Evolutionary conservation across 2,329 filamentous ascomycete species (phyloP), one percentile per base, ranked within the genome.

Genomic region (Nemania bipapillata): DNA sequence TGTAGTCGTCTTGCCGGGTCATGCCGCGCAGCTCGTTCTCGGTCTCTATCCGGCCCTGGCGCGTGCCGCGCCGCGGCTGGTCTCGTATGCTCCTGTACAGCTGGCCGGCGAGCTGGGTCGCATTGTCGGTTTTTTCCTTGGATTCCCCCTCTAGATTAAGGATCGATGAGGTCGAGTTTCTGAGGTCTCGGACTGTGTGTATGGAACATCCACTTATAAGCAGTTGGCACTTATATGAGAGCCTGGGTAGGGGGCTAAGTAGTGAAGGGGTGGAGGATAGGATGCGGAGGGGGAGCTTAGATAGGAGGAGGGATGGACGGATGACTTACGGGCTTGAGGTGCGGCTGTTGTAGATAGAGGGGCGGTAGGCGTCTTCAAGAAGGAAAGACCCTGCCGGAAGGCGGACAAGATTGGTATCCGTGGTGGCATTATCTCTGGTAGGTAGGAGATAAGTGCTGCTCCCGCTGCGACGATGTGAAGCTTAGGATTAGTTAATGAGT

Each of bases 1-100:
- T n/a, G n/a, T n/a, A 88, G 70, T 89, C 87, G 52, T 82, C 81
- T 60, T 80, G 81, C 54, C 80, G 74, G 75, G 81, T 81, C 71
- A 79, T 77, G 72, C 80, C 78, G 72, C 77, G 77, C 63, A 83
- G 72, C 64, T 79, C 77, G 61, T 83, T 79, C 64, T 81, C 78
- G 64, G 69, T 64, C n/a, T 45, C 15, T 24, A 35, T 28, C n/a
- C 26, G 24, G 30, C 45, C 22, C 35, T 9, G 15, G 22, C 15
- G 60, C 56, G 58, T 30, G 42, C 12, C 40, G 30, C 26, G 7
- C 35, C 30, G 7, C 20, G 47, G 37, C 8, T 4, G 1, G 32
- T 52, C 20, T 5, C 3, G 24, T 7, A 76, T 63, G 26, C 20
- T 24, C 26, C 67, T 63, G 71, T 71, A 77, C 1, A 74, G 35